Conservation (phyloP, 2,329 filamentous ascomycete species). For the Talaromyces sp. region DNA sequence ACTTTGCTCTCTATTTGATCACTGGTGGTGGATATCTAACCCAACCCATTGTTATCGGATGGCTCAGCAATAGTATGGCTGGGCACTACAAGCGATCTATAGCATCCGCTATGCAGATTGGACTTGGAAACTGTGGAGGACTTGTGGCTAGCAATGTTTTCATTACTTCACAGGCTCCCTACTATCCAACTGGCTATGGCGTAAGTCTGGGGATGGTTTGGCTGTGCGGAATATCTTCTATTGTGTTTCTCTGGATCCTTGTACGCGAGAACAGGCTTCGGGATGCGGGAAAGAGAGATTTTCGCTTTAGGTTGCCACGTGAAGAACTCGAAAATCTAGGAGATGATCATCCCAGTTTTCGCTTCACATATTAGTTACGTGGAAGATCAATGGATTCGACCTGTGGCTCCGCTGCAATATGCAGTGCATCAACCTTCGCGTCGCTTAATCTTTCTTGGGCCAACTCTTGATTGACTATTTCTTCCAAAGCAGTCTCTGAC, state of each 20-base stretch:
- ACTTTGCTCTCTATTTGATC: too few species aligned
- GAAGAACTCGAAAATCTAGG: neutral
- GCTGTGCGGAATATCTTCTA: too few species aligned
- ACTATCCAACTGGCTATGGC: conserved; percentile 44
- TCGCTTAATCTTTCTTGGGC: too few species aligned
- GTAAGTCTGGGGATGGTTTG: too few species aligned
- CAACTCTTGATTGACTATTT: too few species aligned
- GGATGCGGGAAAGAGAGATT: neutral
- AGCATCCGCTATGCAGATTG: conserved; percentile 65
- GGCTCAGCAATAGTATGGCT: conserved; percentile 67
- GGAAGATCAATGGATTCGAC: too few species aligned
- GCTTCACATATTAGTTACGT: neutral
- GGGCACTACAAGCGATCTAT: conserved; percentile 66
- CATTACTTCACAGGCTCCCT: conserved; percentile 60
- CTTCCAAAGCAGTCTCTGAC: too few species aligned
- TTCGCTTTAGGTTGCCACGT: neutral
- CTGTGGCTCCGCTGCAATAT: too few species aligned
- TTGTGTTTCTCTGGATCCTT: too few species aligned
- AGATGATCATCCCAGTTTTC: conserved; percentile 3
- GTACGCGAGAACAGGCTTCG: neutral
- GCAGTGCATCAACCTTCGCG: too few species aligned
- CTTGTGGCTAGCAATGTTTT: conserved; percentile 65
- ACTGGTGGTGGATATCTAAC: too few species aligned
- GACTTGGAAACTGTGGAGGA: conserved; percentile 69
- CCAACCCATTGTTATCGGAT: conserved; percentile 20